Conservation (phyloP, 495 filamentous ascomycete species). For the Hyaloscypha variabilis region DNA sequence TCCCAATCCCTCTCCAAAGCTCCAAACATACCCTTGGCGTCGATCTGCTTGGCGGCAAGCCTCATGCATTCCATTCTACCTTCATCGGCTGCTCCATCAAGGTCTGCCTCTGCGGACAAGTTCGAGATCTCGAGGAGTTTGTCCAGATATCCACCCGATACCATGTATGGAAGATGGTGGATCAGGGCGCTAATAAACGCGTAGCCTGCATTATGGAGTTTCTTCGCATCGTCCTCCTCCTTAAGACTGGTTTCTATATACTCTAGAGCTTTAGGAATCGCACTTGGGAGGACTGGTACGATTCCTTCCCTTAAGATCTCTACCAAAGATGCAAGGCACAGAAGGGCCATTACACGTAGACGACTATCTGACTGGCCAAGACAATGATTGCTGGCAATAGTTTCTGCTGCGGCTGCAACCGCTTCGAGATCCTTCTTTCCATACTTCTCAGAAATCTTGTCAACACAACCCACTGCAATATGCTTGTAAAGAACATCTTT, state of each 20-base stretch:
- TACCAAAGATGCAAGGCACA: constrained; percentile 85
- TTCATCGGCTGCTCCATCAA: constrained; percentile 60
- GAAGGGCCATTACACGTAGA: constrained; percentile 77
- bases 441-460: constrained; percentile 88
- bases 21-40: constrained; percentile 64
- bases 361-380: constrained; percentile 71
- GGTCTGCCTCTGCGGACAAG: constrained; percentile 60
- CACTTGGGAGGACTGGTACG: constrained; percentile 77
- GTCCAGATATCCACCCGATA: constrained; percentile 72
- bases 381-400: constrained; percentile 75
- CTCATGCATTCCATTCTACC: constrained; percentile 68
- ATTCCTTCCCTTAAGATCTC: constrained; percentile 84
- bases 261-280: constrained; percentile 68
- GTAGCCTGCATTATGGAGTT: constrained; percentile 80
- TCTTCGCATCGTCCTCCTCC: constrained; percentile 50
- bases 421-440: constrained; percentile 79
- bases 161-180: constrained; percentile 82
- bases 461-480: constrained; percentile 81
- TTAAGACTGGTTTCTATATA: constrained; percentile 66
- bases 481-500: constrained; percentile 73
- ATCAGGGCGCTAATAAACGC: constrained; percentile 77
- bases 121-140: constrained; percentile 68
- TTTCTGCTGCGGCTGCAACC: constrained; percentile 66
- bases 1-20: constrained; percentile 72
- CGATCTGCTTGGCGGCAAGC: constrained; percentile 71